phyloP scores from a whole-genome alignment of 306 rosid species.

The Pterocarpus macrocarpus region DNA sequence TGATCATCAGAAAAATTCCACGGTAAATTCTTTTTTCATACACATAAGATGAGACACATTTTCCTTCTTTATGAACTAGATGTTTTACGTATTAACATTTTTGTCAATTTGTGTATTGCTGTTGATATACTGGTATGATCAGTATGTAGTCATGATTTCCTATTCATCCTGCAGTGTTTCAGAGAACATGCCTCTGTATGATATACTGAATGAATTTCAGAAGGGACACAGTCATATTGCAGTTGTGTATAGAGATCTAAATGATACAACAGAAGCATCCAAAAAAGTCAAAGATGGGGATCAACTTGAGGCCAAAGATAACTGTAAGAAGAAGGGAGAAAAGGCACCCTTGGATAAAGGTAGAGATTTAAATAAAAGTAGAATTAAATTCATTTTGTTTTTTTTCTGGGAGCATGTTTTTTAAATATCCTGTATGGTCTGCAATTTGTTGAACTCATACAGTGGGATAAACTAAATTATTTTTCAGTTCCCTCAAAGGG shows the following conservation, averaged over 20 bases:
- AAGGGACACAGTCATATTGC: constrained; percentile 99
- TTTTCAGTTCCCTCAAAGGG: constrained; percentile 21
- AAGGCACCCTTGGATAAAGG: constrained; percentile 63
- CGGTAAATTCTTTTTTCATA: constrained; percentile 61
- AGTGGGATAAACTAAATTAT: background rate
- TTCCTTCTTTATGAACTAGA: constrained; percentile 25
- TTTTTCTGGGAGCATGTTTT: constrained; percentile 3
- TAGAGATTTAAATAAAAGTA: constrained; percentile 47
- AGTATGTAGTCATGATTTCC: constrained; percentile 24
- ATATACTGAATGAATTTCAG: constrained; percentile 94
- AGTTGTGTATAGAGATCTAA: constrained; percentile 81
- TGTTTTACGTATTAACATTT: constrained; percentile 23
- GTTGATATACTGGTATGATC: constrained; percentile 30
- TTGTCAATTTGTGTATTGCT: constrained; percentile 19
- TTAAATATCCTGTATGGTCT: background rate
- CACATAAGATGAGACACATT: constrained; percentile 17
- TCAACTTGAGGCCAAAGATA: constrained; percentile 56
- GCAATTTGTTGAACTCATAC: constrained; percentile 25
- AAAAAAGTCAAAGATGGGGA: constrained; percentile 58
- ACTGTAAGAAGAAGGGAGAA: constrained; percentile 56
- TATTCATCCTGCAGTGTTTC: constrained; percentile 75
- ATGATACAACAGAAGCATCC: constrained; percentile 60
- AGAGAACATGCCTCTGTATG: constrained; percentile 96
- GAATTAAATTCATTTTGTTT: constrained; percentile 30
- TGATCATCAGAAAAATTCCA: constrained; percentile 91